Evolutionary conservation across 148 eudicot species (phyloP).

Genomic region (Rhododendron ovatum): DNA sequence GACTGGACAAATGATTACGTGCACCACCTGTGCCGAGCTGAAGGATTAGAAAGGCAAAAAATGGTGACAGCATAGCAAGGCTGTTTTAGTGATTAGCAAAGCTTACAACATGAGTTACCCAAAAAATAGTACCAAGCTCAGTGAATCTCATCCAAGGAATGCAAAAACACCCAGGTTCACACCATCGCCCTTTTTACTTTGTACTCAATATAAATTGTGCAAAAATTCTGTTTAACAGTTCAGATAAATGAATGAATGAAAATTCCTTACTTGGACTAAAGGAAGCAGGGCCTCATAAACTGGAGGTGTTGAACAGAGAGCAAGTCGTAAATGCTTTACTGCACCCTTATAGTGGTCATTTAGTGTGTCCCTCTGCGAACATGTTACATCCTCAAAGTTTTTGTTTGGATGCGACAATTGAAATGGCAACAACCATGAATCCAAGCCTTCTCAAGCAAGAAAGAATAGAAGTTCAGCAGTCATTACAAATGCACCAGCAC

Average conservation of each 20-base stretch:
- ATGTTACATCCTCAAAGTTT: slow-evolving; percentile 39
- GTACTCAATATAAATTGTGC: neutral
- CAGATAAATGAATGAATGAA: neutral
- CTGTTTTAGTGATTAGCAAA: slow-evolving; percentile 4
- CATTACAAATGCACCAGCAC: neutral
- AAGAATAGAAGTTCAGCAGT: slow-evolving; percentile 7
- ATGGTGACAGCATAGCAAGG: neutral
- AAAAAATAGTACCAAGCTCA: neutral
- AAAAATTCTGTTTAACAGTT: neutral
- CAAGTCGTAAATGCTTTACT: slow-evolving; percentile 51
- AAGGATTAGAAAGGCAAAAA: neutral
- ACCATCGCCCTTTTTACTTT: neutral
- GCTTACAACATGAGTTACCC: neutral
- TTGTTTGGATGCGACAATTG: slow-evolving; percentile 33
- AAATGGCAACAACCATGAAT: slow-evolving; percentile 60
- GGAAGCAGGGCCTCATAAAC: slow-evolving; percentile 71
- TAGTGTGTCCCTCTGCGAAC: slow-evolving; percentile 28
- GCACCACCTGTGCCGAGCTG: neutral
- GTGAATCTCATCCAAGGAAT: neutral
- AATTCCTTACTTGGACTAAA: slow-evolving; percentile 54
- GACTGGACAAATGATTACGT: neutral
- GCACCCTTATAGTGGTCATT: slow-evolving; percentile 50
- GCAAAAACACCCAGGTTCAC: neutral
- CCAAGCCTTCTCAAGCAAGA: slow-evolving; percentile 36
- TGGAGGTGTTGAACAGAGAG: slow-evolving; percentile 60